Evolutionary conservation across 1,284 basidiomycete species (phyloP).

Genomic region (Phenoliferia sp.): DNA sequence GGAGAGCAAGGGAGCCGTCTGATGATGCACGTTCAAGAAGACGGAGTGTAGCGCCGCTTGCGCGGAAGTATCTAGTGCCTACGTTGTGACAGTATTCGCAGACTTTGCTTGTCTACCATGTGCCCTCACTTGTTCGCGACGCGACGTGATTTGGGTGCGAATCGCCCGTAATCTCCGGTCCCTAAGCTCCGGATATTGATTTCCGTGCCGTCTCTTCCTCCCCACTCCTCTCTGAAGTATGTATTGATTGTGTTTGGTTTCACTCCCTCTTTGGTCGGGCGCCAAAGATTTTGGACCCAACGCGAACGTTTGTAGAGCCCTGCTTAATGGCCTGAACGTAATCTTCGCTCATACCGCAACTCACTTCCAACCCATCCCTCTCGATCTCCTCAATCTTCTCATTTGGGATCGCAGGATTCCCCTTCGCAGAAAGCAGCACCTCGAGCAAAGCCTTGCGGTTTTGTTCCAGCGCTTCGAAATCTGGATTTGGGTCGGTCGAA

Average conservation of each 20-base stretch:
- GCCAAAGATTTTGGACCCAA: slow-evolving; percentile 90
- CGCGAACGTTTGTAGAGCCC: slow-evolving; percentile 82
- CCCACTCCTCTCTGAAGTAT: too few relatives aligned
- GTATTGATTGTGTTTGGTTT: not conserved
- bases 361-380: slow-evolving; percentile 63
- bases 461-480: slow-evolving; percentile 68
- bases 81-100: too few relatives aligned
- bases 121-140: too few relatives aligned
- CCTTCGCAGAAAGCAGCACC: slow-evolving; percentile 39
- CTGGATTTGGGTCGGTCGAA: slow-evolving; percentile 60
- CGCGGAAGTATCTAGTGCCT: too few relatives aligned
- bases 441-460: slow-evolving; percentile 56
- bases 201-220: too few relatives aligned
- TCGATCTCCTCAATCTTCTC: slow-evolving; percentile 52
- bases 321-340: slow-evolving; percentile 79
- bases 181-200: too few relatives aligned
- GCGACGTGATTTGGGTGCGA: too few relatives aligned
- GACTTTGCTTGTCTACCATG: too few relatives aligned
- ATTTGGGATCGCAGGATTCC: slow-evolving; percentile 46
- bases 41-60: not conserved
- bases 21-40: too few relatives aligned
- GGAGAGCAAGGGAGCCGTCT: not conserved
- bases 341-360: slow-evolving; percentile 98
- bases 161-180: too few relatives aligned
- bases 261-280: slow-evolving; percentile 32